Base-by-base conservation (phyloP, 257 asterid species). In the Solanum verrucosum region DNA sequence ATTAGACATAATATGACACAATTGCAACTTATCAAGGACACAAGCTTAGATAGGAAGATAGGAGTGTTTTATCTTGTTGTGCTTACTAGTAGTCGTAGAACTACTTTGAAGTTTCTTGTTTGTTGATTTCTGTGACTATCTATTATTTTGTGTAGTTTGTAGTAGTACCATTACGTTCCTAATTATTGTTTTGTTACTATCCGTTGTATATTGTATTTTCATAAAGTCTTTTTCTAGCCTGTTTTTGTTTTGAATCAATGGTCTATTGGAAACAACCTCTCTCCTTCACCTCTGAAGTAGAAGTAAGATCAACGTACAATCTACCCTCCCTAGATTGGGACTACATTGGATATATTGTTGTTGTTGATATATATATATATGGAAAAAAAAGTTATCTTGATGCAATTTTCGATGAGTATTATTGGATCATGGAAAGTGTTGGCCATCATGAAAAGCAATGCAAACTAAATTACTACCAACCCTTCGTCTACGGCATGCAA, bases 391-490 rank as follows among this genome's bases (percentile, higher is more conserved):
- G 10, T 81, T 16, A 46, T 46, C 20, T 46, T 81, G 42, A 81
- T 46, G 29, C 70, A 81, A 29, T 46, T 46, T 40, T 49, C 68
- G 46, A 81, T 29, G 33, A 46, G 29, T 16, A 81, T 16, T 46
- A 81, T 81, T 18, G 85, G 85, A 81, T 81, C 85, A 81, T 81
- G 85, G 18, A 18, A 79, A 15, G 3, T 27, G 2, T 27, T 81
- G 85, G 40, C 14, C n/a, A 81, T 31, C 46, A 33, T 40, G 65
- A 13, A 89, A 86, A 89, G 75, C 87, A 90, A 87, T 90, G 63
- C 68, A 87, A 52, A 86, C 87, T 90, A 65, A 49, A 83, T 88
- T 90, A 90, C 88, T 46, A 44, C 40, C 27, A 81, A 27, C 37
- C 16, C 85, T 81, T 81, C 68, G 70, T 81, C 68, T 81, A 46